Evolutionary conservation across 2,329 filamentous ascomycete genomes (phyloP).

Genomic region (Alternaria viburni): DNA sequence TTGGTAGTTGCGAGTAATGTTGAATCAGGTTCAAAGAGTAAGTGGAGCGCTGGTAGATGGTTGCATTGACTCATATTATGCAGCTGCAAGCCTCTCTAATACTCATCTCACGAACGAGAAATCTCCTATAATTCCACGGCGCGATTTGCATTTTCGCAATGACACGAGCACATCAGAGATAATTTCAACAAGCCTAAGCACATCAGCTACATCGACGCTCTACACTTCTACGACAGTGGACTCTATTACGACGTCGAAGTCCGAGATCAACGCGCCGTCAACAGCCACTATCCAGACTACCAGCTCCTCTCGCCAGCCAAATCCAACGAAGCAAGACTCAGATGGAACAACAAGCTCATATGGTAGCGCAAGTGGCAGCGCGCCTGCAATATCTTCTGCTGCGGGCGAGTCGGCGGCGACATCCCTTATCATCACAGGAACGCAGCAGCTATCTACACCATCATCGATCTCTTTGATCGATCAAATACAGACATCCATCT

Average conservation of each 20-base stretch:
- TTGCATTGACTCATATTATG: background rate
- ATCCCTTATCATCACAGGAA: background rate
- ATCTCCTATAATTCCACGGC: slow-evolving; percentile 10
- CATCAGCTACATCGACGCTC: background rate
- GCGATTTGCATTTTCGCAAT: slow-evolving; percentile 9
- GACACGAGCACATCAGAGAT: slow-evolving; percentile 3
- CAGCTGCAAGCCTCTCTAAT: slow-evolving; percentile 1
- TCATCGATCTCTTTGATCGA: background rate
- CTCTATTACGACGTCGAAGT: background rate
- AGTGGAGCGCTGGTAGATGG: background rate
- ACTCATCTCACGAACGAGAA: background rate
- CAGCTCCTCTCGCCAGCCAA: background rate
- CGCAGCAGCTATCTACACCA: background rate
- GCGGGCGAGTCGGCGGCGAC: background rate
- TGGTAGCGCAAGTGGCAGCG: background rate
- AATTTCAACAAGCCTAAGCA: background rate
- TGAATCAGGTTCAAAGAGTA: background rate
- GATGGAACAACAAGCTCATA: background rate
- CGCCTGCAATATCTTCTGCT: background rate
- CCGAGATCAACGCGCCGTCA: background rate
- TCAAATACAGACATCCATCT: background rate
- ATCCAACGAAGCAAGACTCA: background rate
- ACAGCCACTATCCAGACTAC: background rate
- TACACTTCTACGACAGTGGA: background rate
- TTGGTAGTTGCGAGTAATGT: background rate